A percentile compares a stretch with the other conserved stretches of the same genome.
Conservation (phyloP, 306 rosid genomes). For the Cotoneaster glaucophyllus region DNA sequence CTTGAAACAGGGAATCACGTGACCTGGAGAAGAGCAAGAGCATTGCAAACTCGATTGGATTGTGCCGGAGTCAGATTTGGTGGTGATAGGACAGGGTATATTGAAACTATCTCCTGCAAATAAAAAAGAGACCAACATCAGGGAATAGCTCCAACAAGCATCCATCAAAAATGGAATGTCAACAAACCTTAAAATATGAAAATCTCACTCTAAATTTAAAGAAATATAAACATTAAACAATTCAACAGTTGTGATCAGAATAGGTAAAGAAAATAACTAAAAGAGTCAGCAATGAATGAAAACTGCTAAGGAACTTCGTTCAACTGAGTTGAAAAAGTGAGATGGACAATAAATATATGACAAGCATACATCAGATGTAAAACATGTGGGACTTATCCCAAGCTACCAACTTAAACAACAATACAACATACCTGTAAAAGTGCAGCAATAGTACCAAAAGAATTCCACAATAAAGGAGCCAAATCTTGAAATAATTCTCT, state of each 20-base stretch:
- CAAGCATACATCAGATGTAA: not conserved
- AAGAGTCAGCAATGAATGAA: not conserved
- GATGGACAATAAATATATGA: not conserved
- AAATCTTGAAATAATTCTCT: slow-evolving; percentile 89
- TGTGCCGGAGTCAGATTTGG: slow-evolving; percentile 69
- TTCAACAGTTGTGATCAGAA: not conserved
- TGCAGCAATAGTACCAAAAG: slow-evolving; percentile 94
- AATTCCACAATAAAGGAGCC: slow-evolving; percentile 91
- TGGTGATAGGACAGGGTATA: slow-evolving; percentile 68
- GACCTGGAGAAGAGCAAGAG: slow-evolving; percentile 94
- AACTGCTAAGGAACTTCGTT: not conserved
- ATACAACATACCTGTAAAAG: slow-evolving; percentile 51
- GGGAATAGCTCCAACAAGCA: not conserved
- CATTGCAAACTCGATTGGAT: slow-evolving; percentile 89
- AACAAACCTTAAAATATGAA: not conserved
- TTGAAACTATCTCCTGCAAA: slow-evolving; percentile 70
- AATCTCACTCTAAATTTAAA: not conserved
- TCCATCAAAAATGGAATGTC: not conserved
- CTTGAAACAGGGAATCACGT: slow-evolving; percentile 8
- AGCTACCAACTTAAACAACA: slow-evolving; percentile 12
- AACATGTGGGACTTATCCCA: not conserved
- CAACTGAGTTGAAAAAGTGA: not conserved
- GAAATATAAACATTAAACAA: not conserved
- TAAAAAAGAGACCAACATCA: not conserved
- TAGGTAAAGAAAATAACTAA: not conserved